Conservation (phyloP, 2,329 filamentous ascomycete genomes). For the Microcyclosporella mali region DNA sequence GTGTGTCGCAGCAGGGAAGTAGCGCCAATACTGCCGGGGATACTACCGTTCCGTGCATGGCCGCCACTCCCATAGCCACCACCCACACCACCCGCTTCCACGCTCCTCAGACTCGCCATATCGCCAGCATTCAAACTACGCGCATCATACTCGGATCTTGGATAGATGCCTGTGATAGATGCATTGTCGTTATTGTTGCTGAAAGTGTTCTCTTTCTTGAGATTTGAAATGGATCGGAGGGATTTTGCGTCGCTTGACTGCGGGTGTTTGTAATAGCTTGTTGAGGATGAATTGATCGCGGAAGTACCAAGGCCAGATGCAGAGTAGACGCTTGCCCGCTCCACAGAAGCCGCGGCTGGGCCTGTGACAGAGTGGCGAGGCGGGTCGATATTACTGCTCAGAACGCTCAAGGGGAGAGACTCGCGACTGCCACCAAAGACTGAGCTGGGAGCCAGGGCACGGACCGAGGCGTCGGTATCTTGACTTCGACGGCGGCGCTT, state of each 20-base stretch:
- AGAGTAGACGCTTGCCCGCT: conserved; percentile 71
- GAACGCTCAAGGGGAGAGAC: conserved; percentile 68
- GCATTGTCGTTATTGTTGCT: neutral
- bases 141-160: conserved; percentile 35
- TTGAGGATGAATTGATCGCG: no score
- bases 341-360: conserved; percentile 46
- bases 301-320: conserved; percentile 37
- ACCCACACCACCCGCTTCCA: conserved; percentile 37
- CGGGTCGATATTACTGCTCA: conserved; percentile 62
- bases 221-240: conserved; percentile 27
- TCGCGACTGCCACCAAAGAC: conserved; percentile 77
- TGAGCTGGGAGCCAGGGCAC: conserved; percentile 74
- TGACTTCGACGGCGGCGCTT: conserved; percentile 73
- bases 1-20: conserved; percentile 26
- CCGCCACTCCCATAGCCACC: no score
- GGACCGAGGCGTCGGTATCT: conserved; percentile 79
- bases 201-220: conserved; percentile 14
- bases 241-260: conserved; percentile 38
- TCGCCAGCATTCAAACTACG: conserved; percentile 21
- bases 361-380: conserved; percentile 50
- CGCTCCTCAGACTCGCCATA: conserved; percentile 71
- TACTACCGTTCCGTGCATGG: conserved; percentile 71
- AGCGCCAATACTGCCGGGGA: conserved; percentile 61
- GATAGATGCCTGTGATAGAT: conserved; percentile 31
- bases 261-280: conserved; percentile 59